Conservation (phyloP, 2,329 filamentous ascomycete genomes). For the Ceratocystis lukuohia region DNA sequence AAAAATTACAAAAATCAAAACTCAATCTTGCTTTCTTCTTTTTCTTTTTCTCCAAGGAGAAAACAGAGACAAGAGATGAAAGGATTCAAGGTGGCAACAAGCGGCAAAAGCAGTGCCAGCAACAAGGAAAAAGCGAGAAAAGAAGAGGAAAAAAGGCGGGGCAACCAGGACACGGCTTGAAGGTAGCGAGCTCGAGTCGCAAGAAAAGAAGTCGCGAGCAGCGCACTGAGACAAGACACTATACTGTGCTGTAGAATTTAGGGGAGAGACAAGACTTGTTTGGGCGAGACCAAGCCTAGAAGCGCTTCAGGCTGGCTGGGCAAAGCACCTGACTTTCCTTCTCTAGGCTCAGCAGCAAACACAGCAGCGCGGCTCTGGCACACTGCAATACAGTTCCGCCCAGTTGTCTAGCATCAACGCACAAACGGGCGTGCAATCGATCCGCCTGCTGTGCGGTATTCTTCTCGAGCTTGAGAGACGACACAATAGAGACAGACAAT, state of each 20-base stretch:
- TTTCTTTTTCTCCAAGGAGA: not conserved
- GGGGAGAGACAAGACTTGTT: not conserved
- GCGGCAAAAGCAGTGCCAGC: slow-evolving; percentile 4
- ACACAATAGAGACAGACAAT: no score
- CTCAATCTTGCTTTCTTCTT: not conserved
- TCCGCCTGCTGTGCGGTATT: no score
- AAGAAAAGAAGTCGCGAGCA: not conserved
- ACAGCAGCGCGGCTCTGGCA: no score
- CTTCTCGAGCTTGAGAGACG: no score
- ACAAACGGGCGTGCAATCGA: no score
- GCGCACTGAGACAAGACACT: not conserved
- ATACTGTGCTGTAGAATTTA: not conserved
- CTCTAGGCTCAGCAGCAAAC: no score
- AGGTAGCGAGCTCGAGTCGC: no score
- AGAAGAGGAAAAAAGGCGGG: slow-evolving; percentile 1
- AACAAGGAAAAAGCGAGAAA: not conserved
- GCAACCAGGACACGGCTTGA: not conserved
- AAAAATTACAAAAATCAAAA: not conserved
- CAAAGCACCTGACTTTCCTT: not conserved
- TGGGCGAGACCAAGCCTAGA: no score
- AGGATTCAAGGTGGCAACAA: slow-evolving; percentile 6
- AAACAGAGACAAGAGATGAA: slow-evolving; percentile 5
- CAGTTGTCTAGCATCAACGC: no score
- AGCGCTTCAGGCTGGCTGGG: not conserved
- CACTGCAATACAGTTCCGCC: no score